Conservation (phyloP, 306 rosid genomes). For the Medicago arabica region DNA sequence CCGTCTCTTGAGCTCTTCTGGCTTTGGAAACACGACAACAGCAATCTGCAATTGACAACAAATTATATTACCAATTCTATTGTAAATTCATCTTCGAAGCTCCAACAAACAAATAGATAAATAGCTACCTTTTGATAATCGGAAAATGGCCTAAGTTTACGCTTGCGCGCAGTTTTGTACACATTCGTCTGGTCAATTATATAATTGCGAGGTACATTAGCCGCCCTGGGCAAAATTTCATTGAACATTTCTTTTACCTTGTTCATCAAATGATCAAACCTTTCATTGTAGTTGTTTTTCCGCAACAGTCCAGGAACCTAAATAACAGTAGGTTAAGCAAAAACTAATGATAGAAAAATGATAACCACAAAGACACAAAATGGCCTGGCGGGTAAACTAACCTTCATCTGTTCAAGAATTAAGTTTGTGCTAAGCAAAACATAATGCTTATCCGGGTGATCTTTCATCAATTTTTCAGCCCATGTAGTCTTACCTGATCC, state of each 20-base stretch:
- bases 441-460: constrained; percentile 62
- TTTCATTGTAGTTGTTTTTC: constrained; percentile 55
- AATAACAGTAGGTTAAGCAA: constrained; percentile 26
- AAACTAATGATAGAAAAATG: neutral
- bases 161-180: constrained; percentile 61
- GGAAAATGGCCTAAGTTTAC: constrained; percentile 60
- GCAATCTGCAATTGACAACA: constrained; percentile 50
- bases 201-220: constrained; percentile 62
- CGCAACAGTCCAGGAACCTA: constrained; percentile 61
- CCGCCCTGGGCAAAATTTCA: constrained; percentile 54
- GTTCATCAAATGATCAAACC: constrained; percentile 62
- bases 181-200: constrained; percentile 72
- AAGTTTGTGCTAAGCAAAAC: constrained; percentile 64
- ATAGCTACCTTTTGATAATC: constrained; percentile 54
- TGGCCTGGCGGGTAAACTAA: constrained; percentile 23
- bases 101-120: constrained; percentile 26
- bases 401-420: constrained; percentile 70
- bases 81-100: neutral
- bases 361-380: neutral
- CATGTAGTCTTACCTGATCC: constrained; percentile 73
- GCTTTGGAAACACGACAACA: constrained; percentile 64
- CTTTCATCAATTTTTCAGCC: constrained; percentile 64
- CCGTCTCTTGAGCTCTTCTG: constrained; percentile 53
- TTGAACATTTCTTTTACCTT: constrained; percentile 57
- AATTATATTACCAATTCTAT: neutral